Evolutionary conservation across 2,329 filamentous ascomycete species (phyloP).

Genomic region (Trichoderma simmonsii): DNA sequence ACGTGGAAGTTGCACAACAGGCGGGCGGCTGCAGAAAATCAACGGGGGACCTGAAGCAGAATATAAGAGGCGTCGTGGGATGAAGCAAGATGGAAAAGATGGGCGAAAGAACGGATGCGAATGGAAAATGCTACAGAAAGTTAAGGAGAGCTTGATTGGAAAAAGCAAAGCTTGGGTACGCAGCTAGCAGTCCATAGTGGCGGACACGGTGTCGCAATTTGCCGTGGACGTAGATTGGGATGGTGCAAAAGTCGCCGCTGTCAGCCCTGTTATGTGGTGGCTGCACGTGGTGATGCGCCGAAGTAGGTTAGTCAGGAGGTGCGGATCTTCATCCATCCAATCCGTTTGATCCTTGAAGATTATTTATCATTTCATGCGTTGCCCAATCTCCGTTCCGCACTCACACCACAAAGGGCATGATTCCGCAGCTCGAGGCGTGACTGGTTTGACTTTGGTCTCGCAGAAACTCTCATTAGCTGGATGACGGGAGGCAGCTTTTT

Average conservation of each 20-base stretch:
- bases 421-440: background rate
- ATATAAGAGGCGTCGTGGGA: background rate
- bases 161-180: background rate
- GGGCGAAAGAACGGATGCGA: constrained; percentile 29
- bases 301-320: background rate
- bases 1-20: background rate
- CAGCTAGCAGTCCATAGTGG: constrained; percentile 1
- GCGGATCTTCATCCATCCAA: background rate
- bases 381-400: background rate
- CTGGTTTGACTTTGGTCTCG: background rate
- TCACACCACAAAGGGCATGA: background rate
- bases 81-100: background rate
- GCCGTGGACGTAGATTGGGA: background rate
- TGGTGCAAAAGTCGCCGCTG: background rate
- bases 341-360: background rate
- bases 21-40: background rate
- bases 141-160: constrained; percentile 19
- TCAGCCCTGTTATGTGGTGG: background rate
- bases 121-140: constrained; percentile 17
- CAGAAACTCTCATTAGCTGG: background rate
- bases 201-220: constrained; percentile 18
- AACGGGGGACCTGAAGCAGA: background rate
- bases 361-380: background rate
- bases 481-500: background rate
- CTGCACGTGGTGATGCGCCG: background rate